These are phyloP conservation scores for Pleurotus djamor DNA, from an alignment of 768 basidiomycete genomes.

Conservation along the genomic window DNA sequence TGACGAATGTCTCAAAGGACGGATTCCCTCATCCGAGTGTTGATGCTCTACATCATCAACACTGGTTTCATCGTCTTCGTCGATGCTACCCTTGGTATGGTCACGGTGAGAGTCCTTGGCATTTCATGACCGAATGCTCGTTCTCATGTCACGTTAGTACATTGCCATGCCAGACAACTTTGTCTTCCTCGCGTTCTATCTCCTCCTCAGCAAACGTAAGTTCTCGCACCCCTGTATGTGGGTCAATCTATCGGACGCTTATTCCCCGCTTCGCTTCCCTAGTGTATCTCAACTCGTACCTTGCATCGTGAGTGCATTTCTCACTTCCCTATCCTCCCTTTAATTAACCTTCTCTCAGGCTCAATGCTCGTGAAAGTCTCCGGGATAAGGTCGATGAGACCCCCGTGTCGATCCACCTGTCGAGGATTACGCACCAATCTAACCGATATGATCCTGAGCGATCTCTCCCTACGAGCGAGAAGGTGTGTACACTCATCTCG, in stretches of 20 bases:
- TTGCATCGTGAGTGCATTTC: slow-evolving; percentile 1
- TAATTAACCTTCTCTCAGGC: background rate
- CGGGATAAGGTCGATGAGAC: slow-evolving; percentile 5
- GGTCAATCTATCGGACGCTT: background rate
- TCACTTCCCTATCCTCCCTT: background rate
- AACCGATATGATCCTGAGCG: slow-evolving; percentile 5
- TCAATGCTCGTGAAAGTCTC: slow-evolving; percentile 6
- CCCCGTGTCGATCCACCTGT: slow-evolving; percentile 7
- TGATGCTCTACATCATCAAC: slow-evolving; percentile 49
- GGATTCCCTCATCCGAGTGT: slow-evolving; percentile 37
- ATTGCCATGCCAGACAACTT: slow-evolving; percentile 8
- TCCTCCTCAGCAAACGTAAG: slow-evolving; percentile 8
- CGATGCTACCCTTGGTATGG: slow-evolving; percentile 7
- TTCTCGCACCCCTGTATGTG: background rate
- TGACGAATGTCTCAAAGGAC: slow-evolving; percentile 17
- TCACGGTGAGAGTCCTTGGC: background rate
- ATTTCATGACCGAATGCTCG: background rate
- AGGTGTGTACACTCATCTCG: background rate
- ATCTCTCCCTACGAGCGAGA: slow-evolving; percentile 1
- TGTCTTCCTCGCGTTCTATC: slow-evolving; percentile 8
- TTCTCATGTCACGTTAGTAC: background rate
- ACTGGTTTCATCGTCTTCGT: slow-evolving; percentile 24
- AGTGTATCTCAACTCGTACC: slow-evolving; percentile 8
- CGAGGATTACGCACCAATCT: slow-evolving; percentile 3
- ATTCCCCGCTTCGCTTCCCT: background rate